Evolutionary conservation across 345 rosid species (phyloP), one percentile per base, ranked within the genome.

Genomic region (Sisymbrium irio): DNA sequence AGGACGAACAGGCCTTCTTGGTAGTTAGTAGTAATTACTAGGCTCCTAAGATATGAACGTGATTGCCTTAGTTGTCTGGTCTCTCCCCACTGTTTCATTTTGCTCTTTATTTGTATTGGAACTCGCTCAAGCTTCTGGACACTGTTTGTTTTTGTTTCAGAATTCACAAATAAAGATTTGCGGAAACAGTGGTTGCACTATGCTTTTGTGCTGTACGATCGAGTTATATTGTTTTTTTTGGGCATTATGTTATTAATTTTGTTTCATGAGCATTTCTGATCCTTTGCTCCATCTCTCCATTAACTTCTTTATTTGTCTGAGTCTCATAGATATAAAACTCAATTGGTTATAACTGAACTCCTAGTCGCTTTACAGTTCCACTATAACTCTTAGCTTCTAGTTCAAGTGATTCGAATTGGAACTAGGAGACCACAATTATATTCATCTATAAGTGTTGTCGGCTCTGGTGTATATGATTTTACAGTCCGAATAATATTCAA

Each of bases 41-140:
- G 54, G 54, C 54, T 27, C 60, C 17, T 65, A 19, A 65, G 35
- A 74, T 18, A 74, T 74, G 61, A 58, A 49, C 22, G 50, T 25
- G 66, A 27, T 11, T 22, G 60, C 66, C 60, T 65, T 57, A 0
- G 32, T 8, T 57, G 27, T 55, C 59, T 65, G 2, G 25, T 45
- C 27, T 42, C 51, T 57, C 59, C 3, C 12, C 7, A 3, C 45
- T 64, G 35, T 37, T 74, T 65, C 57, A 46, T 42, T 74, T 65
- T 18, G 67, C 37, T 61, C 72, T 46, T 74, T 22, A 56, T 65
- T 47, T 58, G 61, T 66, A 74, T 60, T 67, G 17, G 42, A 57
- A 37, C 54, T 57, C 33, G 25, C 72, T 57, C 51, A 39, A 44
- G 61, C 53, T 57, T 53, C 9, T 50, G 61, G 67, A 10, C 14